Evolutionary conservation across 805 yeast genomes (phyloP).

Genomic region (Saturnispora ahearnii): DNA sequence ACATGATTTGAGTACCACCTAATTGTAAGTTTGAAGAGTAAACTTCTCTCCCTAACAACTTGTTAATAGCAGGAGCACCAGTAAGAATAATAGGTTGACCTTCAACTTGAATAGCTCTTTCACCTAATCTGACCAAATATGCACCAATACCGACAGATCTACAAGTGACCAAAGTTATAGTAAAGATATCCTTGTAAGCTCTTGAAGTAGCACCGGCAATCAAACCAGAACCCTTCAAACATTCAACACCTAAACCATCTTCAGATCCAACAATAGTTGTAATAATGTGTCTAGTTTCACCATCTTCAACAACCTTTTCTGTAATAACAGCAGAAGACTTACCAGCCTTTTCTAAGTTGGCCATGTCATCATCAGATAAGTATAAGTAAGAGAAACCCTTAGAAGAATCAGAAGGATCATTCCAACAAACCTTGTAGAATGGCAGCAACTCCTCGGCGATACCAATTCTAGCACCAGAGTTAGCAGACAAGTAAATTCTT

Average conservation of each 20-base stretch:
- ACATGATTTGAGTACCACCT: slow-evolving; percentile 99
- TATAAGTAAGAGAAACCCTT: slow-evolving; percentile 90
- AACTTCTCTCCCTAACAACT: slow-evolving; percentile 92
- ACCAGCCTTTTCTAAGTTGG: slow-evolving; percentile 47
- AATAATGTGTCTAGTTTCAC: slow-evolving; percentile 74
- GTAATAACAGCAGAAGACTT: slow-evolving; percentile 57
- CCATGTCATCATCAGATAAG: slow-evolving; percentile 59
- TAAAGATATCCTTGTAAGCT: slow-evolving; percentile 96
- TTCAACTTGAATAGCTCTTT: slow-evolving; percentile 96
- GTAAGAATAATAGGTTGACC: slow-evolving; percentile 98
- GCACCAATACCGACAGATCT: slow-evolving; percentile 99
- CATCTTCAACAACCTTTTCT: slow-evolving; percentile 74
- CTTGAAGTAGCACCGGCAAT: slow-evolving; percentile 98
- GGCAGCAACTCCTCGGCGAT: slow-evolving; percentile 94
- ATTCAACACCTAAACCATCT: slow-evolving; percentile 97
- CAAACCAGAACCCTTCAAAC: slow-evolving; percentile 95
- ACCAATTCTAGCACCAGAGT: slow-evolving; percentile 99
- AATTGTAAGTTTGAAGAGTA: slow-evolving; percentile 93
- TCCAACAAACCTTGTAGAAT: slow-evolving; percentile 88
- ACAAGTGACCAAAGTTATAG: slow-evolving; percentile 97
- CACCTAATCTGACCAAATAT: slow-evolving; percentile 94
- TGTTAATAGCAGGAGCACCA: slow-evolving; percentile 98
- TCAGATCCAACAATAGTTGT: slow-evolving; percentile 85
- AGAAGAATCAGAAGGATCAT: slow-evolving; percentile 58
- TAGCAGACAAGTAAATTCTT: slow-evolving; percentile 90